Conservation (phyloP, 305 asterid species). For the Fraxinus nigra region DNA sequence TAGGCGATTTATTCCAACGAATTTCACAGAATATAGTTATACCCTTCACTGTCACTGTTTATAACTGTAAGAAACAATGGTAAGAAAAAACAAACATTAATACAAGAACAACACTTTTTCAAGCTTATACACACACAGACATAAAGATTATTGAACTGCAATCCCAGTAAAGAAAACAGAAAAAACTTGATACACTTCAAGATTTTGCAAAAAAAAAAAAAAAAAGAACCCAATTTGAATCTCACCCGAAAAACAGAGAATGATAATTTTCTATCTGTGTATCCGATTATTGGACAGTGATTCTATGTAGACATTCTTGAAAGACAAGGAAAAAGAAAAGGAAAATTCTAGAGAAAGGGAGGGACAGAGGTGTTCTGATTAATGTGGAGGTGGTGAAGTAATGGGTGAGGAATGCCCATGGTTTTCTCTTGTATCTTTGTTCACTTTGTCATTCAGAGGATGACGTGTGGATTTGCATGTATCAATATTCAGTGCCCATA, state of each 20-base stretch:
- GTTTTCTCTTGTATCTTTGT: background rate
- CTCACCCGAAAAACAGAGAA: background rate
- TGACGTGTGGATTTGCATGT: background rate
- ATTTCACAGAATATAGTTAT: background rate
- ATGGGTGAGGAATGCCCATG: background rate
- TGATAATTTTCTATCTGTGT: background rate
- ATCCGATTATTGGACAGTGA: background rate
- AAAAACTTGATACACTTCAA: background rate
- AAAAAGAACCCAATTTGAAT: background rate
- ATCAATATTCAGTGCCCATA: background rate
- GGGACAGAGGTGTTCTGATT: background rate
- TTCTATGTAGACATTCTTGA: background rate
- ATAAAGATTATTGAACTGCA: background rate
- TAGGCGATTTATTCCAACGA: background rate
- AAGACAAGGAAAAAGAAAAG: background rate
- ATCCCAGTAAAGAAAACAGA: background rate
- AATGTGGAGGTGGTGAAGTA: background rate
- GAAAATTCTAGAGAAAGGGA: background rate
- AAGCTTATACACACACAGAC: background rate
- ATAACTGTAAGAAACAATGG: background rate
- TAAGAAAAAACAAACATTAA: background rate
- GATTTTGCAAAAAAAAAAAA: background rate
- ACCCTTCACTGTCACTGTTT: background rate
- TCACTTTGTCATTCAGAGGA: background rate
- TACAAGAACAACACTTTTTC: background rate